phyloP scores from a whole-genome alignment of 768 basidiomycete genomes.

The Lactarius vividus region DNA sequence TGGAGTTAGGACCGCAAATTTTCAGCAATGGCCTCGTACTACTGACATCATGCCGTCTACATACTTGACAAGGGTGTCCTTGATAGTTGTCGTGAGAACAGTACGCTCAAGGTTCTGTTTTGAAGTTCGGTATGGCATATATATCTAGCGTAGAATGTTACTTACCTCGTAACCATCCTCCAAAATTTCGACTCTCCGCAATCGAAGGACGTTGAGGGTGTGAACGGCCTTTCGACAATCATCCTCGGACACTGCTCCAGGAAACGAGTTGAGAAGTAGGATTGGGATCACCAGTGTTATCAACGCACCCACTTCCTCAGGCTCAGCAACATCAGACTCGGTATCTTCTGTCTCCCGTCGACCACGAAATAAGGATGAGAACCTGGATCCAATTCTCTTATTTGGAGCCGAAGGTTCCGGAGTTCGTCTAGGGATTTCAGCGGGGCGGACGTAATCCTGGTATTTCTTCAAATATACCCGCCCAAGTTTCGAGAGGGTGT shows the following conservation, averaged over 20 bases:
- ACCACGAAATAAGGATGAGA: neutral
- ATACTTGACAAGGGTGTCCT: conserved; percentile 65
- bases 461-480: conserved; percentile 79
- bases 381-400: neutral
- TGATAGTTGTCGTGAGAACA: conserved; percentile 59
- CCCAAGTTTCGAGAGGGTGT: conserved; percentile 76
- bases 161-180: conserved; percentile 77
- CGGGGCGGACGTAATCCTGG: conserved; percentile 52
- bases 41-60: conserved; percentile 75
- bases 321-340: conserved; percentile 68
- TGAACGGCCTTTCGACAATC: conserved; percentile 89
- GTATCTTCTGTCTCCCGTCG: neutral
- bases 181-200: conserved; percentile 77
- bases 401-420: conserved; percentile 17
- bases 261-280: neutral
- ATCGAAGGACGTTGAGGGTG: conserved; percentile 86
- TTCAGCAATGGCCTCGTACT: neutral
- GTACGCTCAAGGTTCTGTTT: conserved; percentile 77
- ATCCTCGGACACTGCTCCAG: conserved; percentile 53
- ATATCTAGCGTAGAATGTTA: conserved; percentile 2
- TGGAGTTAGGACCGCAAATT: conserved; percentile 2
- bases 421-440: conserved; percentile 46
- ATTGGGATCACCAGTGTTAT: neutral
- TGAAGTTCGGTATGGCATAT: neutral
- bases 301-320: conserved; percentile 79